Percentiles rank a stretch among this genome's conserved stretches.
Evolutionary conservation across 2,329 filamentous ascomycete species (phyloP).

Genomic region (Fusarium aywerte): DNA sequence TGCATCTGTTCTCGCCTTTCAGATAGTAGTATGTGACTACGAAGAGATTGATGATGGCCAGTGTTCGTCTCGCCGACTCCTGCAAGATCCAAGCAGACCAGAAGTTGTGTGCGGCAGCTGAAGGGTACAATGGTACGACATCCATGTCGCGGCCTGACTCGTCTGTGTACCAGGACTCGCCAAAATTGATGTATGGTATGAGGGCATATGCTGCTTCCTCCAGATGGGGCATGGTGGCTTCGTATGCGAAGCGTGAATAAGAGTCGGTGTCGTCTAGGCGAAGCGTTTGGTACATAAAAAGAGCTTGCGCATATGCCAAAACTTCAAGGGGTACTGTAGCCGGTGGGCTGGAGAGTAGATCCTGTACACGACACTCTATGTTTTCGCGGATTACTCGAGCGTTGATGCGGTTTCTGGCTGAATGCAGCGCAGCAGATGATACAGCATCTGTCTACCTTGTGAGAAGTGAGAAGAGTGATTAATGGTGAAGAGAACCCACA

Average conservation of each 20-base stretch:
- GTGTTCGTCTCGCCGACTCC: constrained; percentile 1
- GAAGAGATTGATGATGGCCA: constrained; percentile 4
- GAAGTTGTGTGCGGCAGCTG: not conserved
- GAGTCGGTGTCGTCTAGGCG: not conserved
- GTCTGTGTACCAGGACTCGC: not conserved
- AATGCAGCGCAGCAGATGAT: not conserved
- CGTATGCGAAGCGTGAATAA: not conserved
- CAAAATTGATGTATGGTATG: not conserved
- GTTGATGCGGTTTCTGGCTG: not conserved
- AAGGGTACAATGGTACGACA: not conserved
- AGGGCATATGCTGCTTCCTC: constrained; percentile 1
- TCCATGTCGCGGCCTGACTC: not conserved
- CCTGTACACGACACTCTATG: not conserved
- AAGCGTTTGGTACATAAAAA: not conserved
- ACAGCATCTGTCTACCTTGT: not conserved
- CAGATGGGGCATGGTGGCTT: constrained; percentile 9
- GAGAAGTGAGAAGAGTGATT: not conserved
- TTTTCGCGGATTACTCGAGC: constrained; percentile 1
- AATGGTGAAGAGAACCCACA: not conserved
- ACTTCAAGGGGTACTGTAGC: not conserved
- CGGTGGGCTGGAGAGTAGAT: not conserved
- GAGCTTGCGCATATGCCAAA: not conserved
- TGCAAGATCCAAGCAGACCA: constrained; percentile 1
- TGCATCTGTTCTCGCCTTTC: constrained; percentile 4
- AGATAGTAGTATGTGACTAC: constrained; percentile 3